Evolutionary conservation across 129 eudicot species (phyloP).

Genomic region (Lactuca sativa): DNA sequence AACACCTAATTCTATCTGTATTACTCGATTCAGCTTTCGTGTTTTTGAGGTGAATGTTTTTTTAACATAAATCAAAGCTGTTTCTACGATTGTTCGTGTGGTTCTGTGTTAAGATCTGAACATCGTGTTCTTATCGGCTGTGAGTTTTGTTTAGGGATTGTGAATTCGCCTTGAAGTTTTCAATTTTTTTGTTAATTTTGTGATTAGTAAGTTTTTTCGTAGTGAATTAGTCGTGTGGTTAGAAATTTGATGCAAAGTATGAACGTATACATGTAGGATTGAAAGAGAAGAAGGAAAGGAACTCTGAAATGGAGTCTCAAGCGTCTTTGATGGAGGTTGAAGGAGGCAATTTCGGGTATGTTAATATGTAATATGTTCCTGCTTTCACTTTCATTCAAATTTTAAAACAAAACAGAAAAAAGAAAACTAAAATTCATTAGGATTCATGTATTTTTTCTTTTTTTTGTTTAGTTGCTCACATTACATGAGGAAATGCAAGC

Average conservation of each 20-base stretch:
- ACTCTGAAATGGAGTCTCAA: conserved; percentile 25
- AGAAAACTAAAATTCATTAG: too few relatives aligned
- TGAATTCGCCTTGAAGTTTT: background rate
- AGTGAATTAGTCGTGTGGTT: background rate
- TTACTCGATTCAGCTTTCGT: conserved; percentile 4
- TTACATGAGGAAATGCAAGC: conserved; percentile 62
- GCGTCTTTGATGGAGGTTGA: conserved; percentile 23
- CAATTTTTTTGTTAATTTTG: background rate
- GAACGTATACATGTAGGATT: conserved; percentile 7
- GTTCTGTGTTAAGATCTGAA: conserved; percentile 7
- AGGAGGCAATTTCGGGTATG: conserved; percentile 39
- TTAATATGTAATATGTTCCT: background rate
- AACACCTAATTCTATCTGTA: conserved; percentile 17
- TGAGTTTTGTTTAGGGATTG: background rate
- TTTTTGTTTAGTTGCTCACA: conserved; percentile 55
- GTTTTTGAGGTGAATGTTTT: conserved; percentile 2
- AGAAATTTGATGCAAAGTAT: conserved; percentile 13
- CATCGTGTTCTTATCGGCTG: background rate
- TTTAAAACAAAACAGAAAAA: background rate
- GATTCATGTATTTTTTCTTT: conserved; percentile 8
- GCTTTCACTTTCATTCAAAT: conserved; percentile 6
- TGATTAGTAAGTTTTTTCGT: conserved; percentile 1
- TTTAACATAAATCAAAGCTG: background rate
- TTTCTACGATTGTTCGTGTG: background rate
- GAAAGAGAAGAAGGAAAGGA: conserved; percentile 20